Base-by-base conservation (phyloP, 140 eudicot genomes). In the Bidens hawaiensis region DNA sequence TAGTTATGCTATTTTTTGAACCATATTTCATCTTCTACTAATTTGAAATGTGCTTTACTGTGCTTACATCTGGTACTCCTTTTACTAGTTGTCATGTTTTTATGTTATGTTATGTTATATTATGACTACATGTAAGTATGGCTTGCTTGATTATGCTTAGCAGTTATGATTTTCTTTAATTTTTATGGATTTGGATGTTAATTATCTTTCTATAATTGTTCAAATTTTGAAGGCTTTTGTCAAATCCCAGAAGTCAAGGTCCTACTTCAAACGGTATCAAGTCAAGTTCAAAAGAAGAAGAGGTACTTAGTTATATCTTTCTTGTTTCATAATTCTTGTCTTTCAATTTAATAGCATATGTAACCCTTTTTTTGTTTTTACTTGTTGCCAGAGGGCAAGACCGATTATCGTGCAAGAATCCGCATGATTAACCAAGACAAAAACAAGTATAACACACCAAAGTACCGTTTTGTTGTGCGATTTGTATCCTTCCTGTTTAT, bases 221-320 rank as follows among this genome's bases (percentile, higher is more conserved):
- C 13, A 2, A 12, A 38, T 45, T 45, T 45, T 15, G 52, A n/a
- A 45, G 52, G 22, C 22, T 45, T 45, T 45, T 45, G 52, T 45
- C 22, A 45, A n/a, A 17, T 11, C 21, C 5, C 52, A 45, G 22
- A 45, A 45, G 52, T 6, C 52, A 45, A 15, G 22, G 16, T 45
- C 52, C 52, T 45, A 45, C 52, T 45, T 45, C 52, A 45, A 45
- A 45, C 22, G 52, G 10, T 45, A 14, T 17, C 52, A 45, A 17
- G 52, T 45, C 52, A 45, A 45, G 52, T 45, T 45, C 22, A 45
- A 45, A 22, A 45, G 52, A 45, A 45, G 52, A 45, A 45, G 19
- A 17, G 22, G 52, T 45, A 45, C 16, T 21, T 11, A 45, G 9
- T 13, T 41, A 9, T 15, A 45, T 45, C 23, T 15, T 45, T 45